Conservation (phyloP, 768 basidiomycete genomes). For the Lactarius hengduanensis region DNA sequence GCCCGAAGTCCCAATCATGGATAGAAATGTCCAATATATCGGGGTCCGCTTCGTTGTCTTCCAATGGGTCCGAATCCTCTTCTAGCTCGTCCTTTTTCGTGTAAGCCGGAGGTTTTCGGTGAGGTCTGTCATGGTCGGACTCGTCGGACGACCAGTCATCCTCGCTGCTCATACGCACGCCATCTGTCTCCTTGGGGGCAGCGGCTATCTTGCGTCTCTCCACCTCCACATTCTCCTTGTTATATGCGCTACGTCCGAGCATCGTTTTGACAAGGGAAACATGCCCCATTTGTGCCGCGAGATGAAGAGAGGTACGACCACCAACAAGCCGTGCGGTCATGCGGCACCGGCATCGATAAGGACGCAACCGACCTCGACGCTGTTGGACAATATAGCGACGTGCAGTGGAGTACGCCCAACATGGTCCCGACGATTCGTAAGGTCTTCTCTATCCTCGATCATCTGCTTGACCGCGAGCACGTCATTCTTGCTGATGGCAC, state of each 20-base stretch:
- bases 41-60: conserved; percentile 48
- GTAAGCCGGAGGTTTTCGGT: conserved; percentile 31
- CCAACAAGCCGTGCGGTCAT: conserved; percentile 58
- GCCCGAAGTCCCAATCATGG: conserved; percentile 58
- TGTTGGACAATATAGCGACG: conserved; percentile 50
- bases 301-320: conserved; percentile 54
- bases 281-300: conserved; percentile 52
- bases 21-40: conserved; percentile 56
- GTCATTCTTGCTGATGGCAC: conserved; percentile 51
- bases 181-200: conserved; percentile 16
- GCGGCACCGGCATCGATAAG: conserved; percentile 56
- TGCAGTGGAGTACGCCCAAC: conserved; percentile 63
- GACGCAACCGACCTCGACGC: conserved; percentile 46
- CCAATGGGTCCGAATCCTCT: conserved; percentile 42
- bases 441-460: conserved; percentile 44
- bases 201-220: conserved; percentile 27
- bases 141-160: conserved; percentile 29
- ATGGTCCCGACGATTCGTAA: conserved; percentile 53
- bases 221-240: conserved; percentile 33
- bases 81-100: conserved; percentile 31
- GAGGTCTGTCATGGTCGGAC: conserved; percentile 17
- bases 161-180: conserved; percentile 29
- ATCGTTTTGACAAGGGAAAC: conserved; percentile 47
- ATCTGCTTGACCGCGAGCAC: conserved; percentile 40
- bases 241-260: conserved; percentile 46